Conservation (phyloP, 441 rosid genomes). For the Erysimum cheiri region DNA sequence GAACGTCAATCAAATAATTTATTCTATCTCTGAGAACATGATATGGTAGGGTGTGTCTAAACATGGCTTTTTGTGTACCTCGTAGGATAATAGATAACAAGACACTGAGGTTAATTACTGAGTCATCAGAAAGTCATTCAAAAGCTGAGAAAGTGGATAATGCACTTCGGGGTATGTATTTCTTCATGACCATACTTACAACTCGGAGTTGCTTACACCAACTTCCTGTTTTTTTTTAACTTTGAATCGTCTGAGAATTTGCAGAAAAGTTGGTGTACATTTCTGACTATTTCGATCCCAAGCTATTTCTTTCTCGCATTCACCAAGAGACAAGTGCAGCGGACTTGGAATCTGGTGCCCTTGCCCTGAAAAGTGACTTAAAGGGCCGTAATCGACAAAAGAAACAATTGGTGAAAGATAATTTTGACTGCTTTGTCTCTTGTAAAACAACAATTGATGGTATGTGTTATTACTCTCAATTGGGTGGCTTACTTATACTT, state of each 20-base stretch:
- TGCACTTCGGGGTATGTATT: slow-evolving; percentile 69
- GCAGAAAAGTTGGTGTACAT: slow-evolving; percentile 90
- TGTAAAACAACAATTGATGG: slow-evolving; percentile 99
- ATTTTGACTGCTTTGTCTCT: slow-evolving; percentile 98
- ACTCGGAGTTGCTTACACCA: not conserved
- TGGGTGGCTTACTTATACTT: slow-evolving; percentile 28
- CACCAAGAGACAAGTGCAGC: slow-evolving; percentile 81
- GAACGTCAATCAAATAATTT: not conserved
- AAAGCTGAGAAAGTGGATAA: slow-evolving; percentile 69
- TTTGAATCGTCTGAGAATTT: slow-evolving; percentile 31
- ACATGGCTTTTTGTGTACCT: slow-evolving; percentile 25
- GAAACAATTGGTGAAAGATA: slow-evolving; percentile 94
- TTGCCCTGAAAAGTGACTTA: slow-evolving; percentile 89
- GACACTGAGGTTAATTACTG: slow-evolving; percentile 82
- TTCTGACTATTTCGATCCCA: slow-evolving; percentile 88
- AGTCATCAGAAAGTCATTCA: slow-evolving; percentile 63
- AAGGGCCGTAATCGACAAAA: slow-evolving; percentile 90
- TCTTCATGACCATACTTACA: slow-evolving; percentile 8
- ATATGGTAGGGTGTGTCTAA: slow-evolving; percentile 23
- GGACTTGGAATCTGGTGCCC: slow-evolving; percentile 90
- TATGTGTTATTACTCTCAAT: slow-evolving; percentile 42
- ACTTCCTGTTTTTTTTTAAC: not conserved
- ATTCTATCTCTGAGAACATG: not conserved
- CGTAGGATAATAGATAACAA: slow-evolving; percentile 89
- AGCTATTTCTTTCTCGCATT: slow-evolving; percentile 87